Percentiles rank a stretch among this genome's conserved stretches.
Conservation (phyloP, 345 rosid species). For the Pugionium cornutum region DNA sequence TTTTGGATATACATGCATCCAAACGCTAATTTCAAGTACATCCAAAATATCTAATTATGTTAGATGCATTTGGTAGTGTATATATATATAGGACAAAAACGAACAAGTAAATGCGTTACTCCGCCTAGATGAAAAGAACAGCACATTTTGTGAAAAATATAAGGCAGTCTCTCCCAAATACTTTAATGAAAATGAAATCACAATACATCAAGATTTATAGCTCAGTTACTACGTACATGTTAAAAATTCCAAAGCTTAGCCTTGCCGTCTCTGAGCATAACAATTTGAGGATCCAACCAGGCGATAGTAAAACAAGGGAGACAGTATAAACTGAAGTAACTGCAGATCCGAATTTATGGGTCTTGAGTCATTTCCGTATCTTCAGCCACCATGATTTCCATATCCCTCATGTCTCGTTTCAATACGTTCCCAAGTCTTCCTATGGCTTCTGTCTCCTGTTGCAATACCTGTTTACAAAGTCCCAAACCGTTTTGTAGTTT, state of each 20-base stretch:
- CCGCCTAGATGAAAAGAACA: too few species aligned
- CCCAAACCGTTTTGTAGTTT: constrained; percentile 21
- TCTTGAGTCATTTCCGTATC: constrained; percentile 58
- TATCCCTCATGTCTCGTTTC: constrained; percentile 79
- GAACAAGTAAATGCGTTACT: too few species aligned
- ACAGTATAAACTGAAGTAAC: constrained; percentile 11
- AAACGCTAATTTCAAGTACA: too few species aligned
- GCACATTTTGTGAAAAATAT: too few species aligned
- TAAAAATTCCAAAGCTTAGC: constrained; percentile 22
- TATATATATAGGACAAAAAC: too few species aligned
- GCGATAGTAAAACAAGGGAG: background rate
- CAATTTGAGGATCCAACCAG: constrained; percentile 6
- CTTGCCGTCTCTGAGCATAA: constrained; percentile 16
- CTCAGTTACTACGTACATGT: constrained; percentile 31
- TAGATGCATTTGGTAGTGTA: too few species aligned
- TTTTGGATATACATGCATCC: too few species aligned
- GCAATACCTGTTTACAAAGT: constrained; percentile 58
- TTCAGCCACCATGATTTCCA: constrained; percentile 88
- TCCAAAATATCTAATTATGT: too few species aligned
- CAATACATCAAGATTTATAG: constrained; percentile 28
- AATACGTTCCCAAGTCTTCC: constrained; percentile 78
- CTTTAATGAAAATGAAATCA: constrained; percentile 4
- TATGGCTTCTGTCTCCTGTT: constrained; percentile 88
- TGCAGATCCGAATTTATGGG: constrained; percentile 17
- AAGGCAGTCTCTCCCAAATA: too few species aligned